These are phyloP conservation scores for Phytophthora europaea DNA, from an alignment of 352 stramenopile species.

Conservation along the genomic window DNA sequence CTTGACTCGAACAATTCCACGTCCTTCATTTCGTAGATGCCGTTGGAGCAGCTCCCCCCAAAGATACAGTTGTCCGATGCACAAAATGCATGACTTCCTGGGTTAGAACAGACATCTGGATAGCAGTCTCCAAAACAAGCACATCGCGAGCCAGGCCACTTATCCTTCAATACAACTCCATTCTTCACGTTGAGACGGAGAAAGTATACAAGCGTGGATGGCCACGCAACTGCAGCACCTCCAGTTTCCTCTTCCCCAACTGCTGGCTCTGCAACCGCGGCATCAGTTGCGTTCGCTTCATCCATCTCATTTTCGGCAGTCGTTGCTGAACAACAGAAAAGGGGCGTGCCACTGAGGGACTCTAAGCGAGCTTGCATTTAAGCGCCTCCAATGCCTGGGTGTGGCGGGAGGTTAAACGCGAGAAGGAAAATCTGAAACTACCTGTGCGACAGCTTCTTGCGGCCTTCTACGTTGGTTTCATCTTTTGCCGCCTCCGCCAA, in stretches of 20 bases:
- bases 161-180: background rate
- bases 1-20: background rate
- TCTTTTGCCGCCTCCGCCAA: no score
- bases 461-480: no score
- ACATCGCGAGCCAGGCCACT: background rate
- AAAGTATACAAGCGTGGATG: background rate
- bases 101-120: background rate
- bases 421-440: no score
- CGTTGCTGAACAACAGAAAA: no score
- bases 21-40: background rate
- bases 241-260: background rate
- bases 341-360: no score
- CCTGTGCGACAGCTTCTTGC: no score
- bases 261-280: no score
- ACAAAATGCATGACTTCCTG: background rate
- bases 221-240: background rate
- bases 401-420: no score
- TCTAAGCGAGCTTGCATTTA: no score
- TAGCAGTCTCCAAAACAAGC: background rate
- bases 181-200: background rate
- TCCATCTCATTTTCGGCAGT: no score
- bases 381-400: no score
- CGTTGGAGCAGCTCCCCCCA: background rate
- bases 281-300: no score
- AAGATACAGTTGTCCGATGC: background rate